Percentiles rank a stretch among this genome's conserved stretches.
phyloP scores from a whole-genome alignment of 2,329 filamentous ascomycete species.

The Xylariaceae sp. region DNA sequence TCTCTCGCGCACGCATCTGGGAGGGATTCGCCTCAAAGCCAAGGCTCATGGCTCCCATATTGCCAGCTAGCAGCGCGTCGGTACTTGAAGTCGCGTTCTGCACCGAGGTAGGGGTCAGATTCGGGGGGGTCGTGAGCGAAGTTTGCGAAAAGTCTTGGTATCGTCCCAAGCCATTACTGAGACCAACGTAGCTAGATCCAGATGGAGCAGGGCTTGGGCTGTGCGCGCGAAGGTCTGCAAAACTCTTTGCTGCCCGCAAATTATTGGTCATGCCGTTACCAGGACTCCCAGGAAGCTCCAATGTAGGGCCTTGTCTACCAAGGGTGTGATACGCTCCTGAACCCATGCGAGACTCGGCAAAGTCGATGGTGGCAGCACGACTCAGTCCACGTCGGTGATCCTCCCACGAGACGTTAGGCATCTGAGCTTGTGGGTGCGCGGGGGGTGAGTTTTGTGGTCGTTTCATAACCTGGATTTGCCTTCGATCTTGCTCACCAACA shows the following conservation, averaged over 20 bases:
- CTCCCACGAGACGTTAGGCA: slow-evolving; percentile 64
- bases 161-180: slow-evolving; percentile 44
- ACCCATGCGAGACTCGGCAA: slow-evolving; percentile 67
- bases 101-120: slow-evolving; percentile 29
- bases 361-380: slow-evolving; percentile 95
- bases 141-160: slow-evolving; percentile 29
- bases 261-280: slow-evolving; percentile 66
- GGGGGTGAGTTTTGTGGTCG: slow-evolving; percentile 50
- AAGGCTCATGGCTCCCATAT: slow-evolving; percentile 43
- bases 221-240: slow-evolving; percentile 90
- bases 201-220: slow-evolving; percentile 91
- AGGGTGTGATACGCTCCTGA: slow-evolving; percentile 70
- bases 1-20: slow-evolving; percentile 39
- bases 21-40: slow-evolving; percentile 42
- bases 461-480: slow-evolving; percentile 88
- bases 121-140: slow-evolving; percentile 28
- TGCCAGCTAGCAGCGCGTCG: slow-evolving; percentile 27
- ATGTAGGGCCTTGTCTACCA: slow-evolving; percentile 76
- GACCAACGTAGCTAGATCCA: slow-evolving; percentile 69
- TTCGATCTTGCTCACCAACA: slow-evolving; percentile 78
- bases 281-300: slow-evolving; percentile 81
- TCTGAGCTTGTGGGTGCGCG: slow-evolving; percentile 49
- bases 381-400: slow-evolving; percentile 80
- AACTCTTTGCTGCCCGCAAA: slow-evolving; percentile 90
- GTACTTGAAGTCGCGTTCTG: slow-evolving; percentile 28